Conservation (phyloP, 257 asterid species). For the Echites panduratus region DNA sequence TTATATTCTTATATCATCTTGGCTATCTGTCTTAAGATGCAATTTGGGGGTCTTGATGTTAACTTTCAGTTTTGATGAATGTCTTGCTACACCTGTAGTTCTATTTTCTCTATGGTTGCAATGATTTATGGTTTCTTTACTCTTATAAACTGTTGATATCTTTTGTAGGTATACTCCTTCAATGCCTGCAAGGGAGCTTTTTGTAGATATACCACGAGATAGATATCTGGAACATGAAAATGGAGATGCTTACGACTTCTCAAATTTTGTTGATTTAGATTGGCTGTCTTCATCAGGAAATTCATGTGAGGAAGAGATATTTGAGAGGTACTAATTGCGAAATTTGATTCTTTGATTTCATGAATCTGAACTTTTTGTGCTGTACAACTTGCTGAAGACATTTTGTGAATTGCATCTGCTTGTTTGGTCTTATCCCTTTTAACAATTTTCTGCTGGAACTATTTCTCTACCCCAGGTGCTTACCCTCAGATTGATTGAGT, state of each 20-base stretch:
- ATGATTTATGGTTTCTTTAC: not conserved
- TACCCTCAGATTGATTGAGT: not conserved
- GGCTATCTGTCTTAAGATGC: not conserved
- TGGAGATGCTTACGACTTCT: conserved; percentile 66
- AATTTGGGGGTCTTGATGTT: not conserved
- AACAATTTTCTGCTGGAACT: not conserved
- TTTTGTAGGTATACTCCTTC: conserved; percentile 48
- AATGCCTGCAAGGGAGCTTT: conserved; percentile 58
- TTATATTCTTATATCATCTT: not conserved
- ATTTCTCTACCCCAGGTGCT: not conserved
- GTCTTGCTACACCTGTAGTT: not conserved
- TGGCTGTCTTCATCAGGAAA: conserved; percentile 94
- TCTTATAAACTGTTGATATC: not conserved
- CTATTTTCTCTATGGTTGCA: not conserved
- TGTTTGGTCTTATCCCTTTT: not conserved
- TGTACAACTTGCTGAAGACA: not conserved
- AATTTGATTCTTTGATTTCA: not conserved
- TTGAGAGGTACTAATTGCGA: conserved; percentile 57
- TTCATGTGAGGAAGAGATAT: conserved; percentile 82
- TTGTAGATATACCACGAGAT: conserved; percentile 49
- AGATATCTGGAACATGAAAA: conserved; percentile 48
- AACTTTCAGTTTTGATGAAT: not conserved
- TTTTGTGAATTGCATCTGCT: no score
- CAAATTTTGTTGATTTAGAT: conserved; percentile 90
- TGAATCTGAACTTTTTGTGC: not conserved